Conservation (phyloP, 1,284 basidiomycete genomes). For the Ceratobasidium sp. region DNA sequence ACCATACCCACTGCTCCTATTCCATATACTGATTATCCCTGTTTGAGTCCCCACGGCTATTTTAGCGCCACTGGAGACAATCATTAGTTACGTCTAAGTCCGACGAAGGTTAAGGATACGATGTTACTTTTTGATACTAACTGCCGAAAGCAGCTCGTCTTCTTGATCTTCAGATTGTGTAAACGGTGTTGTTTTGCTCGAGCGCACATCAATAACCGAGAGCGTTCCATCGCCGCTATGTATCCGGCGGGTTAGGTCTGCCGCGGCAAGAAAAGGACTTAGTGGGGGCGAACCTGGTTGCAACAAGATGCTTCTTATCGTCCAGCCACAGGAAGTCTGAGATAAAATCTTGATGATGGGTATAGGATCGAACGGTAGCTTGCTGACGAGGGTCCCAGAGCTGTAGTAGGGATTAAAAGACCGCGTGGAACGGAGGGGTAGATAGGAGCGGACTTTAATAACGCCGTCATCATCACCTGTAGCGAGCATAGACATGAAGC, state of each 20-base stretch:
- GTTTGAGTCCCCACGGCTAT: conserved; percentile 90
- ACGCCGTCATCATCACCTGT: conserved; percentile 96
- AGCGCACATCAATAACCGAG: conserved; percentile 88
- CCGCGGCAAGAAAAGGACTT: conserved; percentile 30
- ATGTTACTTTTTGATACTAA: conserved; percentile 86
- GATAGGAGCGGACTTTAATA: conserved; percentile 73
- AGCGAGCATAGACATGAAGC: conserved; percentile 76
- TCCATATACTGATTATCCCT: conserved; percentile 92
- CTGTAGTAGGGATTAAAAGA: conserved; percentile 59
- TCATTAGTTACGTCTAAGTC: background rate
- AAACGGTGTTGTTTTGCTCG: conserved; percentile 78
- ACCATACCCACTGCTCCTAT: conserved; percentile 85
- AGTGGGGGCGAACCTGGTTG: conserved; percentile 76
- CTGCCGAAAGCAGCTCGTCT: conserved; percentile 90
- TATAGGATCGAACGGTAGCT: conserved; percentile 76
- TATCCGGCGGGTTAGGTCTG: background rate
- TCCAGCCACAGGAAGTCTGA: conserved; percentile 90
- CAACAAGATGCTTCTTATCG: conserved; percentile 86
- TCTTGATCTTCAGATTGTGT: conserved; percentile 94
- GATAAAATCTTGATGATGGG: conserved; percentile 95
- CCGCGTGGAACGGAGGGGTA: background rate
- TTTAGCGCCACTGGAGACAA: conserved; percentile 72
- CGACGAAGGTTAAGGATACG: conserved; percentile 50
- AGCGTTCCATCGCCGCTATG: conserved; percentile 90
- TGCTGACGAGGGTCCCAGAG: conserved; percentile 88